Conservation (phyloP, 805 yeast species). For the Wickerhamiella occidentalis region DNA sequence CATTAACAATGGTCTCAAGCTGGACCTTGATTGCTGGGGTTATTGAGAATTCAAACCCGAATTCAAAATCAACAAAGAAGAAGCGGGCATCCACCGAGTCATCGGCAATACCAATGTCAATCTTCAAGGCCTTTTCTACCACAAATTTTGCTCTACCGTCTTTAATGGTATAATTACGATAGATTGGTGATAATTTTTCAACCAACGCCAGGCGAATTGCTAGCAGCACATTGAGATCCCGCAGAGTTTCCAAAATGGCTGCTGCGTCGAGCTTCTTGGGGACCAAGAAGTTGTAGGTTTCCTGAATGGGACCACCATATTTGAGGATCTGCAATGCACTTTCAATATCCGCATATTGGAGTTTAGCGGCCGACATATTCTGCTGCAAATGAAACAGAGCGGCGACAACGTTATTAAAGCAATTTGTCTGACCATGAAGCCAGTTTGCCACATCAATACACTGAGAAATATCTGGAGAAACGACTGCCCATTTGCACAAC, state of each 20-base stretch:
- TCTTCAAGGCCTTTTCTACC: conserved; percentile 52
- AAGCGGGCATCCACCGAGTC: conserved; percentile 52
- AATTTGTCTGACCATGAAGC: conserved; percentile 67
- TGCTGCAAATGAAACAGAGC: conserved; percentile 57
- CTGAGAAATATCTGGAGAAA: conserved; percentile 54
- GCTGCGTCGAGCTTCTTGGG: conserved; percentile 39
- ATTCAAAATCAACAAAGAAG: conserved; percentile 64
- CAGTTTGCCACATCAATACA: conserved; percentile 81
- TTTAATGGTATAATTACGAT: conserved; percentile 48
- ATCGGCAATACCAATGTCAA: conserved; percentile 66
- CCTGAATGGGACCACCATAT: conserved; percentile 62
- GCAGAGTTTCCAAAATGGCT: conserved; percentile 47
- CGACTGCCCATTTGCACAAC: conserved; percentile 75
- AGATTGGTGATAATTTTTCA: conserved; percentile 46
- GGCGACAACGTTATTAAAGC: conserved; percentile 49
- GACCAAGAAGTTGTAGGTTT: conserved; percentile 48
- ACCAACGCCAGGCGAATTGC: conserved; percentile 62
- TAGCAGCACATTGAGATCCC: conserved; percentile 58
- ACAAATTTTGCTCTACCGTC: conserved; percentile 68
- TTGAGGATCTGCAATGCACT: conserved; percentile 80
- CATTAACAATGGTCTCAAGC: conserved; percentile 47
- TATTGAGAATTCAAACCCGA: conserved; percentile 35
- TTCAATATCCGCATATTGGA: conserved; percentile 81
- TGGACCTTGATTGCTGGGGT: conserved; percentile 28
- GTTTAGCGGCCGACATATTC: conserved; percentile 72